Evolutionary conservation across 2,329 filamentous ascomycete genomes (phyloP).

Genomic region (Epichloe festucae): DNA sequence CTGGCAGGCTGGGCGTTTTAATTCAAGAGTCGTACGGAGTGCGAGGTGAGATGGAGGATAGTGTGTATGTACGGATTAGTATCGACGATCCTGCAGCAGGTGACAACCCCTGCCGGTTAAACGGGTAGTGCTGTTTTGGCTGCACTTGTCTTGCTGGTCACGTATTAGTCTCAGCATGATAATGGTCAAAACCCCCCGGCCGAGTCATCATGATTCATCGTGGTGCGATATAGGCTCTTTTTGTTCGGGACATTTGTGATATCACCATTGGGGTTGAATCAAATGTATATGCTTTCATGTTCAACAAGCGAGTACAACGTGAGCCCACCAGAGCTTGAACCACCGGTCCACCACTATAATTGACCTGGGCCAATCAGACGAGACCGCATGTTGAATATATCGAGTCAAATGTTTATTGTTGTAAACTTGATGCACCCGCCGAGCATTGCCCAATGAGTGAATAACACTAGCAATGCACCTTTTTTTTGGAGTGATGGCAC

Average conservation of each 20-base stretch:
- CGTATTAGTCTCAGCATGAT: neutral
- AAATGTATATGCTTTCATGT: neutral
- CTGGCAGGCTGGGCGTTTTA: too few relatives aligned
- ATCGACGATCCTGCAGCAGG: neutral
- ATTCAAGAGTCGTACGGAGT: neutral
- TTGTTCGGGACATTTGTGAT: neutral
- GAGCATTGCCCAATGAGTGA: neutral
- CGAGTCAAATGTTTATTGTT: neutral
- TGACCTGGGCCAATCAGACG: too few relatives aligned
- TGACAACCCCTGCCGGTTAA: conserved; percentile 1
- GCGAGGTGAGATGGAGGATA: neutral
- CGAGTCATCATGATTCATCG: neutral
- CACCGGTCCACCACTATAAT: too few relatives aligned
- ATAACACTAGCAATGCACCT: neutral
- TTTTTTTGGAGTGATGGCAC: neutral
- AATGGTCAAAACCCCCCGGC: neutral
- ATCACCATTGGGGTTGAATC: too few relatives aligned
- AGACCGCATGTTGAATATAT: neutral
- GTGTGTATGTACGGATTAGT: neutral
- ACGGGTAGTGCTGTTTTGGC: neutral
- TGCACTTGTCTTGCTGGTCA: neutral
- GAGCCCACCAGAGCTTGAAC: too few relatives aligned
- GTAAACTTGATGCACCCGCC: neutral
- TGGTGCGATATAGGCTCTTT: neutral
- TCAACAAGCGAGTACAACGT: neutral